Base-by-base conservation (phyloP, 805 yeast species). In the Dipodascus albidus region DNA sequence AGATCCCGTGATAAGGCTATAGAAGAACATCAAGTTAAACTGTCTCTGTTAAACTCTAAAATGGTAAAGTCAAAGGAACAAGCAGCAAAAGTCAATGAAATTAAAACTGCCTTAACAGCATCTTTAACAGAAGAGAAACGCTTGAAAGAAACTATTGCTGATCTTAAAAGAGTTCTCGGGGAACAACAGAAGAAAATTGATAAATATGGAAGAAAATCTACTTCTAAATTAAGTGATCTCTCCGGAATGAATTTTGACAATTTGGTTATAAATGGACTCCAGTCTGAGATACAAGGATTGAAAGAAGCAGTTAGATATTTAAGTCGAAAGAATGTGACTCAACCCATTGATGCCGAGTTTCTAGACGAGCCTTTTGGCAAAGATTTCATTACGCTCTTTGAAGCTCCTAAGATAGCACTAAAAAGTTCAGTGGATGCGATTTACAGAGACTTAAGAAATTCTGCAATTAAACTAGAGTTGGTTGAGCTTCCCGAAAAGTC, bases 11-110 rank as follows among this genome's bases (percentile, higher is more conserved):
- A 62, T 35, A 55, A 51, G 19, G 50, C 27, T 4, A 53, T 64
- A 6, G 68, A 64, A 50, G 67, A 64, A 44, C 53, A 62, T 14
- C 50, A 56, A 19, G 58, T 64, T 24, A 61, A 58, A 49, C 20
- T 58, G 14, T 59, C 54, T 11, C 51, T 63, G 15, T 49, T 58
- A 6, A 58, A 56, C 21, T 52, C 63, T 6, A 57, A 59, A 41
- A 50, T 62, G 3, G 48, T 50, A 24, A 60, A 59, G 47, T 52
- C 64, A 3, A 53, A 55, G 31, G 60, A 57, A 14, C 59, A 61
- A 19, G 62, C 59, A 49, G 54, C 44, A 24, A 52, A 52, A 17
- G 47, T 64, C 8, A 51, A 55, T 1, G 56, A 57, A 20, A 31
- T 60, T 24, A 55, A 50, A 23, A 17, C 47, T 11, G 52, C 56